A percentile compares a stretch with the other conserved stretches of the same genome.
phyloP scores from a whole-genome alignment of 2,329 filamentous ascomycete genomes.

The Fusarium proliferatum region DNA sequence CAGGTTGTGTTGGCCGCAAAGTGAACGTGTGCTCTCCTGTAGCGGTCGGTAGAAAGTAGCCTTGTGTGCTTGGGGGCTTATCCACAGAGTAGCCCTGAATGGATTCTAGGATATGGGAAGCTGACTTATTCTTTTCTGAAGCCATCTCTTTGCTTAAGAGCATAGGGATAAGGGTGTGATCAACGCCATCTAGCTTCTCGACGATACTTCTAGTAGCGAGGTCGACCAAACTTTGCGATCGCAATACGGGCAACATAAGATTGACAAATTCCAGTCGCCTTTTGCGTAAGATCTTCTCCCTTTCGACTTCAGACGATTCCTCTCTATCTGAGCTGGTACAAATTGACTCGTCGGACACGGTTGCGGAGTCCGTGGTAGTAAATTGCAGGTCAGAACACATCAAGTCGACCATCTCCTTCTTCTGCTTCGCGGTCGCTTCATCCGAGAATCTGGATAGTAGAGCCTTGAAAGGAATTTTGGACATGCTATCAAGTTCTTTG shows the following conservation, averaged over 20 bases:
- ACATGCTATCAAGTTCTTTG: background rate
- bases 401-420: background rate
- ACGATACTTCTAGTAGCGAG: background rate
- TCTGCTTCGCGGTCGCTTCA: background rate
- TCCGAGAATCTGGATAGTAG: background rate
- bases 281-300: background rate
- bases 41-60: background rate
- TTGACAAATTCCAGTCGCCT: background rate
- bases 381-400: background rate
- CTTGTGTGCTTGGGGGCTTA: background rate
- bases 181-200: background rate
- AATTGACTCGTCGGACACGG: background rate
- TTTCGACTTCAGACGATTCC: background rate
- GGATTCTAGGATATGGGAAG: background rate
- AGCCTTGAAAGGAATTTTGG: background rate
- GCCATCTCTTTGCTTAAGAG: background rate
- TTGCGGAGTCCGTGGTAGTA: background rate
- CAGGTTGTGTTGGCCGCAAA: too few species aligned
- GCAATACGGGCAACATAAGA: background rate
- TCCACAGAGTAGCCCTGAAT: background rate
- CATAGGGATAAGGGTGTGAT: background rate
- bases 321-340: background rate
- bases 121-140: fast-evolving
- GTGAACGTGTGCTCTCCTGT: background rate
- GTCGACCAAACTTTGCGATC: background rate